Percentiles rank a stretch among this genome's conserved stretches.
Conservation (phyloP, 306 rosid genomes). For the Prosopis cineraria region DNA sequence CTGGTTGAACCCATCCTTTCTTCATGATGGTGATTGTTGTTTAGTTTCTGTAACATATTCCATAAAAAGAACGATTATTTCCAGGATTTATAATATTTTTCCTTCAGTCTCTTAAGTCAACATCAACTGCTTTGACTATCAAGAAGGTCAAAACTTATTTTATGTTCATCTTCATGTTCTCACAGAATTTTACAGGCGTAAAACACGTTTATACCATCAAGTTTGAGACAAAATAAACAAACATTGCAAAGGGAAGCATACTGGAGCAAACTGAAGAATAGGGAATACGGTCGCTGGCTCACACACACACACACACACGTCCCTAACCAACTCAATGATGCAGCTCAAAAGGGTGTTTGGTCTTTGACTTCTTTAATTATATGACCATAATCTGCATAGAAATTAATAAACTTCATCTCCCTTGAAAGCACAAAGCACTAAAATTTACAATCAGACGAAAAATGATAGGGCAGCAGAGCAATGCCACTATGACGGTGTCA, state of each 20-base stretch:
- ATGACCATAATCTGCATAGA: not conserved
- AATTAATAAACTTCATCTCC: not conserved
- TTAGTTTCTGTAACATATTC: slow-evolving; percentile 15
- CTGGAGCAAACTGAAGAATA: not conserved
- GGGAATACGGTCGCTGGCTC: not conserved
- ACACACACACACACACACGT: not conserved
- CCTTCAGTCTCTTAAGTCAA: slow-evolving; percentile 12
- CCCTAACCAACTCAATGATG: not conserved
- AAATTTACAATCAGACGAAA: not conserved
- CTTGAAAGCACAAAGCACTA: not conserved
- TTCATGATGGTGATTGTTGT: slow-evolving; percentile 30
- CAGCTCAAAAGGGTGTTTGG: not conserved
- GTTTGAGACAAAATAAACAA: not conserved
- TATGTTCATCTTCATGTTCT: slow-evolving; percentile 21
- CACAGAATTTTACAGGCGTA: slow-evolving; percentile 5
- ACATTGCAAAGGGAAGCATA: not conserved
- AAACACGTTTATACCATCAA: not conserved
- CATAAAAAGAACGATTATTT: slow-evolving; percentile 38
- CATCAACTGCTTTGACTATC: not conserved
- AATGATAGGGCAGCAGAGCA: not conserved
- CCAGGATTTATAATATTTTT: slow-evolving; percentile 52
- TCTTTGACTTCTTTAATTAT: not conserved
- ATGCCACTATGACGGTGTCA: not conserved
- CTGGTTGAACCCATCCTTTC: slow-evolving; percentile 40
- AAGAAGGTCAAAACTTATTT: slow-evolving; percentile 16